Evolutionary conservation across 75 land plant genomes (phyloP).

Genomic region (Sequoia sempervirens): DNA sequence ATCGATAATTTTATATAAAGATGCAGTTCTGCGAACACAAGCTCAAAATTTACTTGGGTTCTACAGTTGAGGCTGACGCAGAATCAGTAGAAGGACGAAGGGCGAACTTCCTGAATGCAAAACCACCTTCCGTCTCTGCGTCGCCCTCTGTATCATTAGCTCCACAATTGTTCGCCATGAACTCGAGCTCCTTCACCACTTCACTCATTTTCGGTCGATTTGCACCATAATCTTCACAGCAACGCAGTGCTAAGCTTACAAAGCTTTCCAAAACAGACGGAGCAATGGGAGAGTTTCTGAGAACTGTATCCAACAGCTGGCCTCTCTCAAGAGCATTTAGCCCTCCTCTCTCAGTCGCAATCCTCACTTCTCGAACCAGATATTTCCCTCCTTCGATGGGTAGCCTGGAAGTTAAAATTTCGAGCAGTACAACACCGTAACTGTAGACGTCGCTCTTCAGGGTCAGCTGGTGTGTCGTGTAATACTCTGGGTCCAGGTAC

Average conservation of each 20-base stretch:
- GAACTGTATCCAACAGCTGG: too few relatives aligned
- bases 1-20: not conserved
- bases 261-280: too few relatives aligned
- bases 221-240: too few relatives aligned
- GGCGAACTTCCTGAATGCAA: not conserved
- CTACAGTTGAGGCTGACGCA: not conserved
- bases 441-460: slow-evolving; percentile 85
- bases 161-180: not conserved
- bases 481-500: slow-evolving; percentile 75
- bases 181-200: too few relatives aligned
- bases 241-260: too few relatives aligned
- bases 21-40: not conserved
- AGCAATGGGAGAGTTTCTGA: too few relatives aligned
- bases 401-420: slow-evolving; percentile 50
- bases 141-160: not conserved
- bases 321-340: not conserved
- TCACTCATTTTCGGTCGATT: too few relatives aligned
- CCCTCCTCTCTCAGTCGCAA: slow-evolving; percentile 20
- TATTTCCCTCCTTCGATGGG: slow-evolving; percentile 62
- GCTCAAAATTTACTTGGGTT: not conserved
- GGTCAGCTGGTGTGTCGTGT: slow-evolving; percentile 67
- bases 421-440: slow-evolving; percentile 76
- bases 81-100: not conserved
- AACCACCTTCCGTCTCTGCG: not conserved
- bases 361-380: slow-evolving; percentile 50